Evolutionary conservation across 495 filamentous ascomycete genomes (phyloP), one percentile per base, ranked within the genome.

Genomic region (Penicillium coprophilum): DNA sequence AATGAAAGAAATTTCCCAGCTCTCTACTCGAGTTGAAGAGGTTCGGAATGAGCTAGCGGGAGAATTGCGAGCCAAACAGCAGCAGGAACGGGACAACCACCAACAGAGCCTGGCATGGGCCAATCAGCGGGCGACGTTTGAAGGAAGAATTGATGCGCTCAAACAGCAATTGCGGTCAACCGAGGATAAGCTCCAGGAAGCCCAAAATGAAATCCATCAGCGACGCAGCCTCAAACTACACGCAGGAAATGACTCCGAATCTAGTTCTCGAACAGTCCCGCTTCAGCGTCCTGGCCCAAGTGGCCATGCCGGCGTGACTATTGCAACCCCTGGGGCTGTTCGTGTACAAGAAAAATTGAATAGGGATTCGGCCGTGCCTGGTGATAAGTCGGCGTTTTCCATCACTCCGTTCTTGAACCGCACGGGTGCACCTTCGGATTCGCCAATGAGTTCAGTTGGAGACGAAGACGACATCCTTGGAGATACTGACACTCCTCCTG

Each of bases 381-480:
- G 88, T 23, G 91, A 95, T 59, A 96, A 96, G 69, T 96, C 91
- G 1, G 84, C 79, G 19, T 97, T 97, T 66, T 94, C 91, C 11
- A 92, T 97, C 58, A 97, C 92, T 2, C 92, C 92, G 1, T 95
- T 92, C 70, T 74, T 97, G 28, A 95, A 93, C 74, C 86, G 89
- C 50, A 89, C 87, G 7, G 76, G 81, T 40, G 72, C 78, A n/a
- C 69, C 73, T 9, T 70, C 72, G 38, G 79, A 80, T 36, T 76
- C 76, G 43, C 68, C 78, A 9, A 57, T 50, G 24, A 73, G 66
- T 49, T 70, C 71, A 21, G 70, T 71, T 15, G 63, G 63, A 41
- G 68, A 74, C 13, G 50, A 64, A 17, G 60, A 71, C 50, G 69
- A 72, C 30, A 32, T 62, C n/a, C 46, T 58, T 2, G 44, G 44